A percentile compares a stretch with the other conserved stretches of the same genome.
These are phyloP conservation scores for Hypoxylon perforatum DNA, from an alignment of 495 filamentous ascomycete genomes.

Conservation along the genomic window DNA sequence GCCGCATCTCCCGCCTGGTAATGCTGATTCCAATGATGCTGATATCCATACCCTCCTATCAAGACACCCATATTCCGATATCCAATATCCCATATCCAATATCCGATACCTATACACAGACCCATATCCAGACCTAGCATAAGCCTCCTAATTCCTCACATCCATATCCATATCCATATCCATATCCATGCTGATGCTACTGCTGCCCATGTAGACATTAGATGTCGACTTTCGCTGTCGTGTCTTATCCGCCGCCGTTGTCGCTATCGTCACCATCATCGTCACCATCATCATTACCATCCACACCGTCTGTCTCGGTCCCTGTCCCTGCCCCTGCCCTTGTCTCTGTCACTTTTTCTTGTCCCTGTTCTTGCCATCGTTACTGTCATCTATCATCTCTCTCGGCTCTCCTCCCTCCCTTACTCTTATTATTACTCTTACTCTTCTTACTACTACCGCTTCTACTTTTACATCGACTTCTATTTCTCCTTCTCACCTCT, in stretches of 20 bases:
- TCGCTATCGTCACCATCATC: slow-evolving; percentile 10
- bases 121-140: not conserved
- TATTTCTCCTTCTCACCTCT: slow-evolving; percentile 7
- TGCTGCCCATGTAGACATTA: not conserved
- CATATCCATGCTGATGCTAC: slow-evolving; percentile 8
- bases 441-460: slow-evolving; percentile 16
- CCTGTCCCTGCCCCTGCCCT: not conserved
- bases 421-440: not conserved
- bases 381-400: slow-evolving; percentile 15
- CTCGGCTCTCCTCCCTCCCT: not conserved
- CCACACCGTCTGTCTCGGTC: not conserved
- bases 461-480: slow-evolving; percentile 17
- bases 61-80: not conserved
- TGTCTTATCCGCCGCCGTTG: slow-evolving; percentile 5
- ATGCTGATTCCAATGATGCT: slow-evolving; percentile 20
- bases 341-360: not conserved
- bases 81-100: not conserved
- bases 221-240: slow-evolving; percentile 26
- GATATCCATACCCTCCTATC: slow-evolving; percentile 2
- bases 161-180: not conserved
- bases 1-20: slow-evolving; percentile 43
- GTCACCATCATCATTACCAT: slow-evolving; percentile 2
- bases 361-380: not conserved
- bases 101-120: not conserved
- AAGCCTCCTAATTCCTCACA: no score